phyloP scores from a whole-genome alignment of 768 basidiomycete species.

The Kwoniella newhampshirensis region DNA sequence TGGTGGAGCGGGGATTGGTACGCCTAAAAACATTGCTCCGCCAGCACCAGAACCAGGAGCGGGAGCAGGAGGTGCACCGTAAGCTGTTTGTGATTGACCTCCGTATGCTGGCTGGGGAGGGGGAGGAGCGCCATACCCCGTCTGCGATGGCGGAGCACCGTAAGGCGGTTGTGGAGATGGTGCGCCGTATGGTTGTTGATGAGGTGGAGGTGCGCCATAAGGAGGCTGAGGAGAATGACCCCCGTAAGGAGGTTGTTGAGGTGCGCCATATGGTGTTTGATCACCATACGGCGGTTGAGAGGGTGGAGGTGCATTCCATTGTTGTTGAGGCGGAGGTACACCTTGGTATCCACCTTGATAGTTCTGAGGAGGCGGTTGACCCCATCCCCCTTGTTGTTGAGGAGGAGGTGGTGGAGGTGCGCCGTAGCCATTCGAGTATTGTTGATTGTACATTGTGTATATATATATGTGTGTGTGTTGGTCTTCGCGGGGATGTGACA shows the following conservation, averaged over 20 bases:
- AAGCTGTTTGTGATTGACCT: slow-evolving; percentile 17
- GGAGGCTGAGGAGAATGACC: slow-evolving; percentile 10
- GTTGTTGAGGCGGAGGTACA: slow-evolving; percentile 19
- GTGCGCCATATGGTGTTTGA: slow-evolving; percentile 23
- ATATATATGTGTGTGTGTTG: too few relatives aligned
- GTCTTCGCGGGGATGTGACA: too few relatives aligned
- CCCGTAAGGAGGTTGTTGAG: slow-evolving; percentile 24
- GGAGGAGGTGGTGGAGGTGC: slow-evolving; percentile 7
- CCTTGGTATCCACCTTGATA: slow-evolving; percentile 15
- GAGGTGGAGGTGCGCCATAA: slow-evolving; percentile 20
- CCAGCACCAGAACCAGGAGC: slow-evolving; percentile 1
- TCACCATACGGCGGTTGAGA: slow-evolving; percentile 23
- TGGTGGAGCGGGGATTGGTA: slow-evolving; percentile 47
- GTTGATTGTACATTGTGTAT: too few relatives aligned
- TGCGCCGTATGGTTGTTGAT: slow-evolving; percentile 15
- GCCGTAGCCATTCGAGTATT: neutral
- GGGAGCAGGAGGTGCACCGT: slow-evolving; percentile 29
- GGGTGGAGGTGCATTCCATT: slow-evolving; percentile 17
- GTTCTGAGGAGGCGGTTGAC: slow-evolving; percentile 9
- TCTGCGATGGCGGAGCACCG: slow-evolving; percentile 16
- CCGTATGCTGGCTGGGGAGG: neutral
- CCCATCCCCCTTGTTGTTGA: slow-evolving; percentile 22
- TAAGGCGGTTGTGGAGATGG: slow-evolving; percentile 13
- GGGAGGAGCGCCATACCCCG: slow-evolving; percentile 12
- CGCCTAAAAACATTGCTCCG: slow-evolving; percentile 35